Percentiles rank a stretch among this genome's conserved stretches.
phyloP scores from a whole-genome alignment of 345 rosid species.

The Cardamine chenopodiifolia region DNA sequence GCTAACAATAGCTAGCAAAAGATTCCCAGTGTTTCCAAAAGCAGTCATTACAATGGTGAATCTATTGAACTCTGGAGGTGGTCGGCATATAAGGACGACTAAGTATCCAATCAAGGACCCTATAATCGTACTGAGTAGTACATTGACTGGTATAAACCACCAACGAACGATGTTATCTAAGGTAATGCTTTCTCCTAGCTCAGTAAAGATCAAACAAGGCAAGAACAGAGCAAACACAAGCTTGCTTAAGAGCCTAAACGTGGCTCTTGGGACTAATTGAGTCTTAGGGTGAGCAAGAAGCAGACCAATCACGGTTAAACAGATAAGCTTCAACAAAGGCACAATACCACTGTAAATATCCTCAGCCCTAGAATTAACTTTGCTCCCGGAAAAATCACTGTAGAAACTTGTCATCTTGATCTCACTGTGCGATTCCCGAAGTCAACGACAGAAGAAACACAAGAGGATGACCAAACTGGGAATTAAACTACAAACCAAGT shows the following conservation, averaged over 20 bases:
- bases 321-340: conserved; percentile 79
- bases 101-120: conserved; percentile 70
- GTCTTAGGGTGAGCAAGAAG: conserved; percentile 76
- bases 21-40: conserved; percentile 91
- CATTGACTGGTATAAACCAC: conserved; percentile 97
- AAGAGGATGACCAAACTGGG: conserved; percentile 16
- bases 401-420: conserved; percentile 28
- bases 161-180: conserved; percentile 55
- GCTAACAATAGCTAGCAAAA: conserved; percentile 77
- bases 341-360: conserved; percentile 59
- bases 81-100: conserved; percentile 77
- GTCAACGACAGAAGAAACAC: conserved; percentile 28
- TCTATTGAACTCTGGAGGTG: conserved; percentile 76
- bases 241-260: conserved; percentile 86
- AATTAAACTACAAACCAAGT: background rate
- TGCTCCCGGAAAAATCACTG: background rate
- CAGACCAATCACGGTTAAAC: conserved; percentile 70
- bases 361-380: conserved; percentile 43
- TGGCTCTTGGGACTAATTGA: conserved; percentile 66
- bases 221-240: conserved; percentile 88
- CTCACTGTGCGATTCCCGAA: background rate
- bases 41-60: conserved; percentile 89
- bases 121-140: conserved; percentile 62
- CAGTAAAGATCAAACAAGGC: conserved; percentile 89
- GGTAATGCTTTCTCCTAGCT: conserved; percentile 80